These are phyloP conservation scores for Coelastrella sp. DNA, from an alignment of 139 green algal species.

Conservation along the genomic window DNA sequence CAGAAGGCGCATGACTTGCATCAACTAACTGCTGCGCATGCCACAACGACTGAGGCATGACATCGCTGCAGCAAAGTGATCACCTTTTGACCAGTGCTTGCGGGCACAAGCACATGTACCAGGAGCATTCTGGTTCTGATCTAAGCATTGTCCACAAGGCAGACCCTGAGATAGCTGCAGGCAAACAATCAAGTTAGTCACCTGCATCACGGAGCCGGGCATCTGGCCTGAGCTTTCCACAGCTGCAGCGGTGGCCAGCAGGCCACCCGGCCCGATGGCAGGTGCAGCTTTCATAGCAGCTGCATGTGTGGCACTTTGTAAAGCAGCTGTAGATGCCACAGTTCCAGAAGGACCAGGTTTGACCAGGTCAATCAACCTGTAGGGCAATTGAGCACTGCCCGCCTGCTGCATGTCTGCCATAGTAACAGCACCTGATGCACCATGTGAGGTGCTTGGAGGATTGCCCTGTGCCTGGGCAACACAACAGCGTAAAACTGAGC, in stretches of 20 bases:
- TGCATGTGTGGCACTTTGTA: slow-evolving; percentile 11
- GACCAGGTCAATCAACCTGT: slow-evolving; percentile 32
- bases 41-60: neutral
- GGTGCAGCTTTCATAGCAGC: neutral
- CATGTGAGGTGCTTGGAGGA: neutral
- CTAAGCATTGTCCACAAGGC: neutral
- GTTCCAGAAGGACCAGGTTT: slow-evolving; percentile 31
- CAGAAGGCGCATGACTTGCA: neutral
- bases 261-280: neutral
- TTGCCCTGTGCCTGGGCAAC: neutral
- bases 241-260: neutral
- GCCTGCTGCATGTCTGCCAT: neutral
- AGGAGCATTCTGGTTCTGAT: too few relatives aligned
- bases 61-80: neutral
- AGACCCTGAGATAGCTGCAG: neutral
- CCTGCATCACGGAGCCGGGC: slow-evolving; percentile 11
- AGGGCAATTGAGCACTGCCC: neutral
- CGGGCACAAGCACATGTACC: too few relatives aligned
- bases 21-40: neutral
- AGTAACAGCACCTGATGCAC: neutral
- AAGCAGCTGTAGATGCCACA: slow-evolving; percentile 39
- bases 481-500: too few relatives aligned
- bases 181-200: neutral
- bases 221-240: too few relatives aligned
- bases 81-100: neutral